Base-by-base conservation (phyloP, 1,284 basidiomycete genomes). In the Melanopsichium pennsylvanicum region DNA sequence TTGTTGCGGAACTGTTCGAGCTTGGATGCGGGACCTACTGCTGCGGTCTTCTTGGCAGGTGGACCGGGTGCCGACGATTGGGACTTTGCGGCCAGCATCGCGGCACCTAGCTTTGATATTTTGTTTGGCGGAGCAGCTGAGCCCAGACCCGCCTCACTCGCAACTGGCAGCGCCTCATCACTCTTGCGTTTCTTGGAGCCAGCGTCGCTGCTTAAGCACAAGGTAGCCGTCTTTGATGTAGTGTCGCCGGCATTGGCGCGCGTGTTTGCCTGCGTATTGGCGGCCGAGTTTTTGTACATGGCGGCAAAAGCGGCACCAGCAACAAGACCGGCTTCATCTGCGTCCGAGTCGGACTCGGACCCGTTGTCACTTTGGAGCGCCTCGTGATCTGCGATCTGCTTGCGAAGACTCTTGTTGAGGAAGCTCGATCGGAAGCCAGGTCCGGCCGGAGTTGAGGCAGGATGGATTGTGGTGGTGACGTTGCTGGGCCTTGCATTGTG, bases 331-430 rank as follows among this genome's bases (percentile, higher is more conserved):
- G 37, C 47, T 4, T 38, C 46, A 8, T 67, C 68, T 5, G 42
- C 44, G 12, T 70, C 68, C 22, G 51, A 59, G 19, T 74, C 71
- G n/a, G 38, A 44, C 8, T 69, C 64, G 1, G 54, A 46, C 12
- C 49, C 50, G 21, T 52, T 56, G 10, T 48, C 47, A 26, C 39
- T 51, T 25, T 60, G 57, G 18, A 51, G 60, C 8, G 49, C 54
- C 38, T 70, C 60, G 34, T 62, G 64, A 31, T 71, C 72, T 11
- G 70, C 68, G n/a, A 70, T 64, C 34, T 69, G 71, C 43, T 75
- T 70, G 31, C 68, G 66, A 45, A 78, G 26, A 34, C 75, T 78
- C 64, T 78, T 78, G 67, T 74, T 76, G 40, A 78, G 70, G 64
- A 78, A 78, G 47, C 72, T 78, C 26, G 61, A 66, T 16, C 67